Conservation (phyloP, 345 rosid species). For the Gossypium stocksii region DNA sequence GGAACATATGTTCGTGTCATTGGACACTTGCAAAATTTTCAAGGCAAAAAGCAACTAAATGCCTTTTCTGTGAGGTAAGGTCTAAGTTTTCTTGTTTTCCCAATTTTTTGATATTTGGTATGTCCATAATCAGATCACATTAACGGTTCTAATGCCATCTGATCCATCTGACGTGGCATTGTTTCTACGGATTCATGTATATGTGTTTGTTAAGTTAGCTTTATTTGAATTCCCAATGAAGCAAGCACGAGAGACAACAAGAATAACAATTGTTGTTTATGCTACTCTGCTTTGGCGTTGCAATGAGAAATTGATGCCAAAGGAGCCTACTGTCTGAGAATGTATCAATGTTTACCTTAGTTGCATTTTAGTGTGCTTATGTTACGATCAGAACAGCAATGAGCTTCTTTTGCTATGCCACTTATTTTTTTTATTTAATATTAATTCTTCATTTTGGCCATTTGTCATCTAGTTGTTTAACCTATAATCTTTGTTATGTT, state of each 20-base stretch:
- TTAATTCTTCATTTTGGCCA: neutral
- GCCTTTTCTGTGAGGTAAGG: conserved; percentile 79
- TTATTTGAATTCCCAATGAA: neutral
- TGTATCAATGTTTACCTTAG: neutral
- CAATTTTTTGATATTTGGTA: neutral
- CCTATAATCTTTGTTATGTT: neutral
- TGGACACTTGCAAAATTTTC: conserved; percentile 76
- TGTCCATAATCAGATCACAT: conserved; percentile 27
- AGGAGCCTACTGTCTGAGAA: neutral
- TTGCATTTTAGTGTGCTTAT: neutral
- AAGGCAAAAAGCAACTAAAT: conserved; percentile 55
- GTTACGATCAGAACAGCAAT: neutral
- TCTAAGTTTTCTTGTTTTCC: neutral
- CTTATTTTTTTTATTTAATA: neutral
- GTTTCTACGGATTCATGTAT: neutral
- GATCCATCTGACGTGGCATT: neutral
- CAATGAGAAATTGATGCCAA: neutral
- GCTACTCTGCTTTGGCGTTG: neutral
- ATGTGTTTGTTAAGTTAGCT: neutral
- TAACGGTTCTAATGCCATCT: conserved; percentile 35
- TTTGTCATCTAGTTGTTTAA: neutral
- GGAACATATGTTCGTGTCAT: conserved; percentile 68
- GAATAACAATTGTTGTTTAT: neutral
- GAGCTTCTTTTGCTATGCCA: neutral
- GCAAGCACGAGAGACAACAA: neutral